Percentiles rank a stretch among this genome's conserved stretches.
These are phyloP conservation scores for Wickerhamiella musiphila DNA, from an alignment of 805 yeast species.

Conservation along the genomic window DNA sequence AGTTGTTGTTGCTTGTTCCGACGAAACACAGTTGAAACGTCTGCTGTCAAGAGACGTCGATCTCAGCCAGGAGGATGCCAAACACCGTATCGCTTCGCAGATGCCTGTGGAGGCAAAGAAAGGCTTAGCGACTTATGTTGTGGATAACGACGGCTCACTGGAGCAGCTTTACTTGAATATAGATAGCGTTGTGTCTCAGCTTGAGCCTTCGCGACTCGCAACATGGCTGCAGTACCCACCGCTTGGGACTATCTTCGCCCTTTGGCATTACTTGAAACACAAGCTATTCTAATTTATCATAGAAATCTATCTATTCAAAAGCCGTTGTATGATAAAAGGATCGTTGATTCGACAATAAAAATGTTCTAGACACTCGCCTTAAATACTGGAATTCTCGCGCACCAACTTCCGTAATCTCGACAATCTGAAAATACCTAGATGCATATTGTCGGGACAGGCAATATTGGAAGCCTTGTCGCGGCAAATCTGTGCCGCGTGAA, in stretches of 20 bases:
- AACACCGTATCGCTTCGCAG: conserved; percentile 58
- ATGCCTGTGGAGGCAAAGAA: conserved; percentile 46
- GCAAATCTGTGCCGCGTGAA: conserved; percentile 26
- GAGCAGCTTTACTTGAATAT: conserved; percentile 29
- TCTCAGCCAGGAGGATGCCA: conserved; percentile 46
- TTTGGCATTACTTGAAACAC: too few species aligned
- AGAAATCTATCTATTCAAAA: too few species aligned
- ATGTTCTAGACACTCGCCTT: too few species aligned
- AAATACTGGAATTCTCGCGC: too few species aligned
- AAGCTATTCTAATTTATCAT: too few species aligned
- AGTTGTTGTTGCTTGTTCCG: conserved; percentile 48
- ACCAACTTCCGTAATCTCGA: too few species aligned
- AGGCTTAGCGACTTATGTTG: conserved; percentile 41
- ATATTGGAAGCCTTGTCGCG: conserved; percentile 35
- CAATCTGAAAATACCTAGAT: conserved; percentile 8
- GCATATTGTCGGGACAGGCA: conserved; percentile 35
- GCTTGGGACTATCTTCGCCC: too few species aligned
- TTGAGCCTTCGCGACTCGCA: too few species aligned
- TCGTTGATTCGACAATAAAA: too few species aligned
- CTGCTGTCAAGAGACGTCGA: conserved; percentile 51
- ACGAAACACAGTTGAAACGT: conserved; percentile 42
- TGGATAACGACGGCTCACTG: conserved; percentile 41
- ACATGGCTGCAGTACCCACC: too few species aligned
- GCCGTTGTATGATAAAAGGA: too few species aligned
- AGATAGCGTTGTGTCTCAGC: conserved; percentile 23